phyloP scores from a whole-genome alignment of 371 early-diverging fungal genomes.

The Phascolomyces articulosus region DNA sequence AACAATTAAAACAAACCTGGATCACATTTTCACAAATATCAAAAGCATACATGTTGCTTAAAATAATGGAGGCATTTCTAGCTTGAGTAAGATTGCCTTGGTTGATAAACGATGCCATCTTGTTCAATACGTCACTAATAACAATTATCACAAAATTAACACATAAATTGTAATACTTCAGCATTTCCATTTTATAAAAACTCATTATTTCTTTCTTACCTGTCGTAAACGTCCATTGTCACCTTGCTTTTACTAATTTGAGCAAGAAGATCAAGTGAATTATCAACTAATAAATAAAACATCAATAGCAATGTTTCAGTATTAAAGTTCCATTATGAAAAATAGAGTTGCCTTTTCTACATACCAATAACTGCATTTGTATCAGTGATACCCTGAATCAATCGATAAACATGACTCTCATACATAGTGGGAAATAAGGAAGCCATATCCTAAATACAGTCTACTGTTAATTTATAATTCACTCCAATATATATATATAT shows the following conservation, averaged over 20 bases:
- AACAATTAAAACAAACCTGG: neutral
- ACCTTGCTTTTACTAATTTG: neutral
- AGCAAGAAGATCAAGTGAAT: slow-evolving; percentile 16
- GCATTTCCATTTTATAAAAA: too few species aligned
- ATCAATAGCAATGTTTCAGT: too few species aligned
- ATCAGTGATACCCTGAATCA: slow-evolving; percentile 7
- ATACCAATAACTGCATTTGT: slow-evolving; percentile 4
- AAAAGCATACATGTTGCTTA: slow-evolving; percentile 41
- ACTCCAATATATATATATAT: neutral
- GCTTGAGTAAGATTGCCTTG: slow-evolving; percentile 59
- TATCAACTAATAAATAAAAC: slow-evolving; percentile 4
- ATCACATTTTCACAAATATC: slow-evolving; percentile 9
- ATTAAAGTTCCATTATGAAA: neutral
- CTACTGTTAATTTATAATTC: neutral
- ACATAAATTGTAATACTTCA: neutral
- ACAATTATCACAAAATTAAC: neutral
- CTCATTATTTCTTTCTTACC: too few species aligned
- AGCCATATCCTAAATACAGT: slow-evolving; percentile 22
- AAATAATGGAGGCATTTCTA: slow-evolving; percentile 61
- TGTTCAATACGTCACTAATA: slow-evolving; percentile 36
- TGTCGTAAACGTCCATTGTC: neutral
- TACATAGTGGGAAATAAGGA: slow-evolving; percentile 23
- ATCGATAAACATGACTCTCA: slow-evolving; percentile 10
- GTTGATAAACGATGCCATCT: slow-evolving; percentile 45
- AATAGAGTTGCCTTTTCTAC: neutral